A percentile compares a stretch with the other conserved stretches of the same genome.
Evolutionary conservation across 495 filamentous ascomycete species (phyloP).

Genomic region (Astrothelium macrocarpum): DNA sequence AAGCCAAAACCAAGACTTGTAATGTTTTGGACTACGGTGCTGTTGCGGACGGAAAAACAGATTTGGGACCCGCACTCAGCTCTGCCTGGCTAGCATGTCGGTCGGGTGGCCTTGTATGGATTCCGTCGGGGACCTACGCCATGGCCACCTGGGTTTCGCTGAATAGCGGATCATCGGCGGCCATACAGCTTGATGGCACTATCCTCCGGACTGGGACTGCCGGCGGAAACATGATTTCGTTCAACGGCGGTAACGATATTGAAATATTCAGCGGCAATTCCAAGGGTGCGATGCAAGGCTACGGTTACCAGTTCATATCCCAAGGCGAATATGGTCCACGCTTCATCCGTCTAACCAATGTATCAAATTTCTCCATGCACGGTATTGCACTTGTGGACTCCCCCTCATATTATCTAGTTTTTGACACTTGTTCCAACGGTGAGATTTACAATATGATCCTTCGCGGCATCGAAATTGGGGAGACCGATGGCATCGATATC

Average conservation of each 20-base stretch:
- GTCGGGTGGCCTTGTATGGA: constrained; percentile 26
- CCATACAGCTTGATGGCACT: constrained; percentile 42
- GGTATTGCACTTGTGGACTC: constrained; percentile 44
- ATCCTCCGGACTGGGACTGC: constrained; percentile 37
- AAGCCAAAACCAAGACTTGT: neutral
- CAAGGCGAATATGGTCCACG: constrained; percentile 24
- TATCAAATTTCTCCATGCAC: constrained; percentile 41
- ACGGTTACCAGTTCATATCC: constrained; percentile 38
- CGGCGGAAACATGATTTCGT: constrained; percentile 41
- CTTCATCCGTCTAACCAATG: constrained; percentile 35
- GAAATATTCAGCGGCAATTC: constrained; percentile 42
- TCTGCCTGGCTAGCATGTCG: constrained; percentile 28
- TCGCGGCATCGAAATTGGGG: constrained; percentile 38
- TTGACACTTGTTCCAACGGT: constrained; percentile 41
- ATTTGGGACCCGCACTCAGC: constrained; percentile 27
- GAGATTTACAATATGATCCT: constrained; percentile 48
- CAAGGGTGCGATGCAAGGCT: constrained; percentile 43
- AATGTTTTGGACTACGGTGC: constrained; percentile 17
- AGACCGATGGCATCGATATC: constrained; percentile 44
- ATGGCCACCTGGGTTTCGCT: constrained; percentile 31
- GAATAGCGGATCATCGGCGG: constrained; percentile 33
- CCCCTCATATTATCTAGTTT: constrained; percentile 40
- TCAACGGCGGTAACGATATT: constrained; percentile 41
- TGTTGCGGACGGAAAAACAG: constrained; percentile 21
- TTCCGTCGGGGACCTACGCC: constrained; percentile 6